Evolutionary conservation across 139 green algal genomes (phyloP), one percentile per base, ranked within the genome.

Genomic region (Chlorella ohadii): DNA sequence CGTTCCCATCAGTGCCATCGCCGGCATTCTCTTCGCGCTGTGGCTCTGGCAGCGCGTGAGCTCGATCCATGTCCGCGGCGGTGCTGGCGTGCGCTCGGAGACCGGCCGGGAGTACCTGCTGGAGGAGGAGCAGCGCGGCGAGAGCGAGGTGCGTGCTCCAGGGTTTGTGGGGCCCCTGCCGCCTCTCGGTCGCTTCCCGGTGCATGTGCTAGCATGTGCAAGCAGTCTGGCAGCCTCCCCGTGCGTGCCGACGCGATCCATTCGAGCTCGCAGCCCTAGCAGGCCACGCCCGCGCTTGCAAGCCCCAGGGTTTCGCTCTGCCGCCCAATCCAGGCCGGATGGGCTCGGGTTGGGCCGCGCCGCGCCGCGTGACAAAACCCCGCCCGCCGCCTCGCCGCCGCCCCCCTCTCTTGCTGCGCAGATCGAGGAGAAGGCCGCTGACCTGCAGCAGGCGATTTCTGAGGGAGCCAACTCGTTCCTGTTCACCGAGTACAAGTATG

Each of bases 401-500:
- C 13, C 22, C 2, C 56, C 17, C 4, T 19, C 33, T 33, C 27
- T 33, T 22, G 31, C 56, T 57, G 57, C 27, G 74, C 78, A 98
- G 94, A 92, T 98, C 6, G 92, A 97, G 31, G 88, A 94, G 73
- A 98, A 98, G 88, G 90, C 82, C 27, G 93, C 94, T 16, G 94
- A 98, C 72, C 96, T 99, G 41, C 94, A 98, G 87, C 91, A 92
- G 12, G 95, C 95, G 47, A 98, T 99, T 81, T 84, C 65, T 31
- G 94, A 98, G 65, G 97, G 97, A 51, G 94, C 97, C 11, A 92
- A 85, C 28, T 95, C 93, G 6, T 99, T 99, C 91, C 89, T 99
- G 27, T 90, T 89, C 38, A 99, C 97, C 36, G 95, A 99, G 90
- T 99, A 99, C 91, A 94, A 95, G 82, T 97, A 97, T 91, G 91